Base-by-base conservation (phyloP, 352 stramenopile genomes). In the Albugo laibachii region DNA sequence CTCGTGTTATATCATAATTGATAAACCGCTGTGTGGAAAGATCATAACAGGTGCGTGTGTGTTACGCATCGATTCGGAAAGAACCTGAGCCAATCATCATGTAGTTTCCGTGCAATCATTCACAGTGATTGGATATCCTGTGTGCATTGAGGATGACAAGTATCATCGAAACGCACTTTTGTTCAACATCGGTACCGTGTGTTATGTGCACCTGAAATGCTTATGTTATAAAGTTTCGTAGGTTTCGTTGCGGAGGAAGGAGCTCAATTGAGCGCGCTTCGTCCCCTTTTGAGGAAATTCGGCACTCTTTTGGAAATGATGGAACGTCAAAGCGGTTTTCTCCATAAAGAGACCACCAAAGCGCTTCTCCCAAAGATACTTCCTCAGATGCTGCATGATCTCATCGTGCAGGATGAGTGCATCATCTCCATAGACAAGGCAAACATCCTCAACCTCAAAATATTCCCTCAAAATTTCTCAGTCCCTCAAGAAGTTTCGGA, bases 61-160 rank as follows among this genome's bases (percentile, higher is more conserved):
- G 15, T 47, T 15, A 47, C 15, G n/a, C 3, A 43, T 8, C 8
- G 38, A 43, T 8, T 8, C 3, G 3, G 16, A 10, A n/a, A n/a
- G n/a, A 41, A 14, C 3, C 16, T 43, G 16, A 24, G 38, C 20
- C 38, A 24, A 24, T 43, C 16, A 43, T 43, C 20, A 19, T 13
- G 1, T 21, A 82, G 73, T 92, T 24, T 73, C 62, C 38, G 73
- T 77, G 13, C 75, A 81, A 53, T 55, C 80, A 41, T 72, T 83
- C 57, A 87, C 83, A 59, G 87, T 92, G 46, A 73, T 92, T 13
- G 77, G 78, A 31, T 92, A 87, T 41, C 78, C 78, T 0, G 71
- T 92, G 19, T 92, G 71, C 55, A 92, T 92, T 24, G 77, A 88
- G 50, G 78, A 88, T 50, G 73, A 87, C 65, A 92, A 94, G 58